Percentiles rank a stretch among this genome's conserved stretches.
These are phyloP conservation scores for Zygosaccharomyces lentus DNA, from an alignment of 805 yeast species.

Conservation along the genomic window DNA sequence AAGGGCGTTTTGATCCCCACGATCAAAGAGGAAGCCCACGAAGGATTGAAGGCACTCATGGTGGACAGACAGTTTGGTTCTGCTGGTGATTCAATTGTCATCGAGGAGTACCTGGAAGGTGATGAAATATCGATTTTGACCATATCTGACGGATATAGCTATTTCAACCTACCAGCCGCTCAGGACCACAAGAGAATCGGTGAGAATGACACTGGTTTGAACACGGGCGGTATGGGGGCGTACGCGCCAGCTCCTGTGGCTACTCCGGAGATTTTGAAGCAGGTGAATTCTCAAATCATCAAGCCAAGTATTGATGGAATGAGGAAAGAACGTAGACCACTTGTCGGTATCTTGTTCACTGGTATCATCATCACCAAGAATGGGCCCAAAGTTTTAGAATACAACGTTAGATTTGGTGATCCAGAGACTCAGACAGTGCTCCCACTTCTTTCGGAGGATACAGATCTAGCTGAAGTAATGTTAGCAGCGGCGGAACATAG, in stretches of 20 bases:
- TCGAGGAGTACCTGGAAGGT: constrained; percentile 95
- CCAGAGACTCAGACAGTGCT: constrained; percentile 98
- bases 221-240: constrained; percentile 99
- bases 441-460: constrained; percentile 72
- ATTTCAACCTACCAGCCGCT: constrained; percentile 88
- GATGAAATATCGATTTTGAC: constrained; percentile 94
- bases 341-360: constrained; percentile 92
- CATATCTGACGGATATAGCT: constrained; percentile 88
- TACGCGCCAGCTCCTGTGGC: constrained; percentile 98
- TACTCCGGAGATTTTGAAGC: constrained; percentile 62
- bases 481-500: constrained; percentile 93
- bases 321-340: constrained; percentile 93
- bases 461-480: constrained; percentile 92
- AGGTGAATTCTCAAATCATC: constrained; percentile 70
- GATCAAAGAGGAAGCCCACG: constrained; percentile 75
- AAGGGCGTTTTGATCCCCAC: constrained; percentile 95
- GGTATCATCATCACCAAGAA: constrained; percentile 86
- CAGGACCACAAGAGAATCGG: constrained; percentile 97
- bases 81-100: constrained; percentile 93
- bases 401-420: constrained; percentile 97
- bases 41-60: constrained; percentile 85
- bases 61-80: constrained; percentile 80
- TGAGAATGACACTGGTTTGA: constrained; percentile 88
- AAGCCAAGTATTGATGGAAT: constrained; percentile 93
- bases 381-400: constrained; percentile 94